Evolutionary conservation across 2,329 filamentous ascomycete genomes (phyloP).

Genomic region (Fusarium sp.): DNA sequence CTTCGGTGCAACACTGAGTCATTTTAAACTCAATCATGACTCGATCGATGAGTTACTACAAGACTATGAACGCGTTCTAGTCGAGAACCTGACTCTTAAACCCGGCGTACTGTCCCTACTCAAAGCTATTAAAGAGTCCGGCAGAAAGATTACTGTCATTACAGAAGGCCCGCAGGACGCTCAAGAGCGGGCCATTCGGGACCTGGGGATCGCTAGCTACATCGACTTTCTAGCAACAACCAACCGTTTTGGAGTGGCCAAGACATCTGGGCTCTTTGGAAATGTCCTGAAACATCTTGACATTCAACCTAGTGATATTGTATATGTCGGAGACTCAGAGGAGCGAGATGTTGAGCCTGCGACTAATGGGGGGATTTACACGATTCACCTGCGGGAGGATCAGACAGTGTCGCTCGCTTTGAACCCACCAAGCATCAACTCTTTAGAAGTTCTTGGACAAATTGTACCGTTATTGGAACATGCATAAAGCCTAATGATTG

Average conservation of each 20-base stretch:
- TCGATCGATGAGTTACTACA: slow-evolving; percentile 37
- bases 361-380: slow-evolving; percentile 42
- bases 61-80: slow-evolving; percentile 48
- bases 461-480: not conserved
- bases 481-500: not conserved
- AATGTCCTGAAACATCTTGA: slow-evolving; percentile 43
- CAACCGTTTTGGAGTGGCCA: slow-evolving; percentile 46
- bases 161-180: slow-evolving; percentile 62
- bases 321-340: slow-evolving; percentile 47
- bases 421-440: slow-evolving; percentile 24
- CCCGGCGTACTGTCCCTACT: slow-evolving; percentile 52
- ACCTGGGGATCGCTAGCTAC: slow-evolving; percentile 38
- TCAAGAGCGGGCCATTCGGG: slow-evolving; percentile 55
- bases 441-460: slow-evolving; percentile 21
- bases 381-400: slow-evolving; percentile 42
- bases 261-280: slow-evolving; percentile 44
- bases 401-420: slow-evolving; percentile 8
- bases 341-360: slow-evolving; percentile 47
- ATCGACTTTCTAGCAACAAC: slow-evolving; percentile 49
- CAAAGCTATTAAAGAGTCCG: slow-evolving; percentile 45
- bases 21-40: slow-evolving; percentile 39
- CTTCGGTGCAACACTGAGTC: slow-evolving; percentile 49
- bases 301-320: slow-evolving; percentile 43
- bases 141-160: slow-evolving; percentile 57
- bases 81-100: slow-evolving; percentile 49